Evolutionary conservation across 352 stramenopile genomes (phyloP).

Genomic region (Aphanomyces stellatus): DNA sequence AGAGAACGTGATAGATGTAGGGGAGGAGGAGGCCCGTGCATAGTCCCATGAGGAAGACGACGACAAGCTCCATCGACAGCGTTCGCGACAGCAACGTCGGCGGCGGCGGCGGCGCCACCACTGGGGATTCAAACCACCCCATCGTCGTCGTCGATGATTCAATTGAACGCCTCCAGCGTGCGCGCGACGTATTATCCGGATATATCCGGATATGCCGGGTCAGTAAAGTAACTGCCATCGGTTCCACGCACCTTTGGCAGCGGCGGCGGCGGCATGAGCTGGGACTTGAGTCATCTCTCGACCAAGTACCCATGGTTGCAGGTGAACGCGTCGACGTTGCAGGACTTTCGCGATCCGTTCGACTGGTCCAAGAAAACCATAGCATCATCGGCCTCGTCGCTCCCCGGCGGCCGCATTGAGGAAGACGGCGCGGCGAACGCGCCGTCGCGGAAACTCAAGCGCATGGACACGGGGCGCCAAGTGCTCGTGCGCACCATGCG

Average conservation of each 20-base stretch:
- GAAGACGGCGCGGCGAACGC: neutral
- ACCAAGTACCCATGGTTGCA: conserved; percentile 73
- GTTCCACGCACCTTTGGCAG: too few relatives aligned
- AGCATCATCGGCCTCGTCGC: neutral
- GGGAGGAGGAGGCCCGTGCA: conserved; percentile 48
- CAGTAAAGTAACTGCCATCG: too few relatives aligned
- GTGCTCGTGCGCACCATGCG: neutral
- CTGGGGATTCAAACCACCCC: too few relatives aligned
- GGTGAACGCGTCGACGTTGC: conserved; percentile 46
- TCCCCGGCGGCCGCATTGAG: too few relatives aligned
- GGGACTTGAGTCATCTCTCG: conserved; percentile 47
- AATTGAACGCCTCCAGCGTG: too few relatives aligned
- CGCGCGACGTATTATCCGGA: too few relatives aligned
- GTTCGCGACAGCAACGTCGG: neutral
- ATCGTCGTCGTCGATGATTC: too few relatives aligned
- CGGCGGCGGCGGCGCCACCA: too few relatives aligned
- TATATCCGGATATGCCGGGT: too few relatives aligned
- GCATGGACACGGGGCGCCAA: neutral
- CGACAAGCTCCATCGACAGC: conserved; percentile 15
- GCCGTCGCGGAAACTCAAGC: neutral
- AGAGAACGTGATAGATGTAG: conserved; percentile 45
- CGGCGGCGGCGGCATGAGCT: conserved; percentile 23
- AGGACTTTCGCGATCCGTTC: conserved; percentile 34
- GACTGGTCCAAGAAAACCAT: conserved; percentile 2
- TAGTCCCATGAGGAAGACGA: conserved; percentile 47